Evolutionary conservation across 2,329 filamentous ascomycete species (phyloP).

Genomic region (Fusarium hostae): DNA sequence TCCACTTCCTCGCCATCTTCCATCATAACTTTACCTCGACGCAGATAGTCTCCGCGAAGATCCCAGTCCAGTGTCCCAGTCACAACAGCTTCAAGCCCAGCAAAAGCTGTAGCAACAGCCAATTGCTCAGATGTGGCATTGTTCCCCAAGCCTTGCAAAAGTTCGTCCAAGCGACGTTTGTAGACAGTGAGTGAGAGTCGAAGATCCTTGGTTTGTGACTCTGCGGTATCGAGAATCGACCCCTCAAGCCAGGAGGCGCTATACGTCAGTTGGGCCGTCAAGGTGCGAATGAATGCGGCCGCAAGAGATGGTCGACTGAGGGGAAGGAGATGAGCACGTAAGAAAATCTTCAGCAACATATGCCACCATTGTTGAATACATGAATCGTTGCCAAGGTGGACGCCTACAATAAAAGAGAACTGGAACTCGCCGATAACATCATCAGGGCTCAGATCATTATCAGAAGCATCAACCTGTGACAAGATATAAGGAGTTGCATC

Average conservation of each 20-base stretch:
- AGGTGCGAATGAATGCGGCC: slow-evolving; percentile 58
- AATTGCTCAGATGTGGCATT: slow-evolving; percentile 54
- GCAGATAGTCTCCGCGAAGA: slow-evolving; percentile 60
- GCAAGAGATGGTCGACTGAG: slow-evolving; percentile 57
- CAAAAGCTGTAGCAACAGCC: slow-evolving; percentile 60
- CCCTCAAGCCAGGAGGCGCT: slow-evolving; percentile 61
- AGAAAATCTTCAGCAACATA: slow-evolving; percentile 61
- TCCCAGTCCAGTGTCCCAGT: slow-evolving; percentile 65
- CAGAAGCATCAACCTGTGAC: slow-evolving; percentile 50
- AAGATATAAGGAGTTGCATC: slow-evolving; percentile 62
- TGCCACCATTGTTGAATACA: slow-evolving; percentile 73
- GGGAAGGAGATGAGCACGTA: slow-evolving; percentile 61
- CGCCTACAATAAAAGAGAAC: slow-evolving; percentile 67
- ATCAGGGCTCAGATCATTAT: slow-evolving; percentile 45
- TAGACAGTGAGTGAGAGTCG: slow-evolving; percentile 63
- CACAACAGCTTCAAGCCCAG: slow-evolving; percentile 47
- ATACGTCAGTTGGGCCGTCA: slow-evolving; percentile 67
- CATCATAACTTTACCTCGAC: slow-evolving; percentile 60
- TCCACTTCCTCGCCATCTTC: slow-evolving; percentile 64
- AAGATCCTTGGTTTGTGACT: slow-evolving; percentile 50
- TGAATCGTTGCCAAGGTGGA: slow-evolving; percentile 66
- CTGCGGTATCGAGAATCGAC: slow-evolving; percentile 54
- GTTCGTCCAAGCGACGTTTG: slow-evolving; percentile 63
- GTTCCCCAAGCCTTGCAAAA: slow-evolving; percentile 52
- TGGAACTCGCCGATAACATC: slow-evolving; percentile 70